Conservation (phyloP, 768 basidiomycete species). For the Termitomyces sp. region DNA sequence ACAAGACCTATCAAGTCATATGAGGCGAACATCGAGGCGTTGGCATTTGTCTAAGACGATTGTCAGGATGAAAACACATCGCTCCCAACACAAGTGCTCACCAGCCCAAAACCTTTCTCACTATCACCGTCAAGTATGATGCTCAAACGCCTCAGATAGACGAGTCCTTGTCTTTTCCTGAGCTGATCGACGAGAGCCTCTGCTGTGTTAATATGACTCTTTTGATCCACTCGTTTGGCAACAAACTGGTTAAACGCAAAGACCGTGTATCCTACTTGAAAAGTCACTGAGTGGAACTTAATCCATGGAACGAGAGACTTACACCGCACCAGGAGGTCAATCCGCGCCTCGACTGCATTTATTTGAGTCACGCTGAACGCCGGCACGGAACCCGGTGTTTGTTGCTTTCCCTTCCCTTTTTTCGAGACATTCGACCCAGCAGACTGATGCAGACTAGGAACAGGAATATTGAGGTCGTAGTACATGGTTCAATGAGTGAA, state of each 20-base stretch:
- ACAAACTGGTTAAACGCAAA: constrained; percentile 73
- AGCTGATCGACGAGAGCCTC: constrained; percentile 54
- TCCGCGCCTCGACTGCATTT: constrained; percentile 47
- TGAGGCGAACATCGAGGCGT: constrained; percentile 47
- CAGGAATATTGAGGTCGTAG: constrained; percentile 63
- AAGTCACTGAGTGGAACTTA: constrained; percentile 4
- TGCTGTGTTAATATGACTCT: constrained; percentile 61
- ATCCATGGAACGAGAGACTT: constrained; percentile 21
- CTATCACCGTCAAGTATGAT: constrained; percentile 78
- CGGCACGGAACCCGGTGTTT: constrained; percentile 8
- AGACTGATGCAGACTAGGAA: constrained; percentile 26
- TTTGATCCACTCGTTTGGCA: constrained; percentile 65
- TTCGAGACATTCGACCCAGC: constrained; percentile 32
- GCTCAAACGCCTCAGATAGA: constrained; percentile 73
- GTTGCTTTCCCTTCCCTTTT: constrained; percentile 51
- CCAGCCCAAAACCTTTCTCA: constrained; percentile 81
- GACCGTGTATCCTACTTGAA: constrained; percentile 80
- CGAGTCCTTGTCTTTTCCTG: constrained; percentile 49
- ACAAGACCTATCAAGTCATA: constrained; percentile 78
- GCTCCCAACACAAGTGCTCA: constrained; percentile 27
- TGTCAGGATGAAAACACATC: background rate
- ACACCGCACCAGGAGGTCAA: constrained; percentile 74
- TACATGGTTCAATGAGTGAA: constrained; percentile 30
- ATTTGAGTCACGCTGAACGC: constrained; percentile 54
- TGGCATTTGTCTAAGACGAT: constrained; percentile 58